Evolutionary conservation across 1,139 yeast genomes (phyloP), one percentile per base, ranked within the genome.

Genomic region (Blastobotrys capitulatus): DNA sequence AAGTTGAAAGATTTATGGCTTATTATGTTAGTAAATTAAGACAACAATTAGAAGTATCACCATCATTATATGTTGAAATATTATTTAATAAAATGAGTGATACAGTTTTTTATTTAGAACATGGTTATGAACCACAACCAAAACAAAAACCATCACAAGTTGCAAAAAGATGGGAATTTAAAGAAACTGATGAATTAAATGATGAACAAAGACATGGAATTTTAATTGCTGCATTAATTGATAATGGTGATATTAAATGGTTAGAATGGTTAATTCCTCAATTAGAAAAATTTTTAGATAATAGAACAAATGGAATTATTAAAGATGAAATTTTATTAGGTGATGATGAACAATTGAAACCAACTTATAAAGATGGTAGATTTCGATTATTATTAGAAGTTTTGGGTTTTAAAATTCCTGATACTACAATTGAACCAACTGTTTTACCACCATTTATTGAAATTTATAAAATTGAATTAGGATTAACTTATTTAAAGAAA

Each of bases 1-100:
- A 83, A 53, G 77, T 86, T 8, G 83, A 81, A 42, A 79, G 80
- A 44, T 83, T 92, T 60, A 70, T 86, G 38, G 74, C 75, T 34
- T 82, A 83, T 59, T 88, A 75, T 58, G 80, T 88, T 80, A 76
- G 78, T 52, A 78, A 78, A 54, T 73, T 92, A 54, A 78, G 77
- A 52, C 67, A 68, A 64, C 77, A 67, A 54, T 72, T 74, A 53
- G 73, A 64, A 43, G 76, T 64, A 60, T 78, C 80, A 59, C 95
- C 76, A 48, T 73, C 73, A 0, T 64, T 80, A 53, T 83, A 79
- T 43, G 73, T 85, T 15, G 96, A 89, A 59, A 57, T 90, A 9
- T 67, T 88, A 38, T 86, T 86, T 66, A 78, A 83, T 26, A 71
- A 86, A 57, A 66, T 82, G 55, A 79, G 79, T 45, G 79, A 76